phyloP scores from a whole-genome alignment of 164 flowering plant genomes.

The Piper betle region DNA sequence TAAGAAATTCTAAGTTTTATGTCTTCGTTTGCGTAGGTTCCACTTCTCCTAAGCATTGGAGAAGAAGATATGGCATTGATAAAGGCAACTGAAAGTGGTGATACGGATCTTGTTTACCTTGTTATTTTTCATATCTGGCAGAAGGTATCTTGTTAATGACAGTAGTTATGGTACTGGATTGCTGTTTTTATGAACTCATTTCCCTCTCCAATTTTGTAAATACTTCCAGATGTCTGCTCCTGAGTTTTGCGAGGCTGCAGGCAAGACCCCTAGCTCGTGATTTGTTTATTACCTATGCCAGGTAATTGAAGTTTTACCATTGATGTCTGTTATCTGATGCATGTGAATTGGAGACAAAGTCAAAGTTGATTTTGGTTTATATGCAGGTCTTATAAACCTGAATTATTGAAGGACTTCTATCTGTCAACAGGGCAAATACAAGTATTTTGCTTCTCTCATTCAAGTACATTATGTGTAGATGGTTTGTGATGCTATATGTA shows the following conservation, averaged over 20 bases:
- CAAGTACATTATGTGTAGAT: background rate
- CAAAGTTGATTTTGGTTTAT: background rate
- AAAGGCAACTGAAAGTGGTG: conserved; percentile 96
- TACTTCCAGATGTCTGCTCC: conserved; percentile 47
- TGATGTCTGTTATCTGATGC: background rate
- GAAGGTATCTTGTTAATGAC: conserved; percentile 35
- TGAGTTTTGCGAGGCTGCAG: conserved; percentile 79
- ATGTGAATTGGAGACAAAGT: background rate
- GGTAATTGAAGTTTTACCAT: conserved; percentile 21
- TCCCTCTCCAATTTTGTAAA: background rate
- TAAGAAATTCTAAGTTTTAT: background rate
- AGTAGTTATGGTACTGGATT: background rate
- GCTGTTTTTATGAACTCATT: background rate
- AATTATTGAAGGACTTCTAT: conserved; percentile 81
- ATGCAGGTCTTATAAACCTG: conserved; percentile 72
- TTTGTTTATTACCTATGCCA: conserved; percentile 59
- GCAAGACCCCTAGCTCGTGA: conserved; percentile 77
- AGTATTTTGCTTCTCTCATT: conserved; percentile 25
- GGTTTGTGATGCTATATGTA: background rate
- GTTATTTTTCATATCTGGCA: conserved; percentile 89
- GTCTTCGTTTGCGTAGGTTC: conserved; percentile 40
- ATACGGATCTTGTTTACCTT: conserved; percentile 95
- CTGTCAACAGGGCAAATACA: conserved; percentile 77
- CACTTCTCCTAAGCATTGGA: conserved; percentile 86
- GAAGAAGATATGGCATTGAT: conserved; percentile 84